These are phyloP conservation scores for Plasmodium fragile DNA, from an alignment of 169 alveolate genomes.

Conservation along the genomic window DNA sequence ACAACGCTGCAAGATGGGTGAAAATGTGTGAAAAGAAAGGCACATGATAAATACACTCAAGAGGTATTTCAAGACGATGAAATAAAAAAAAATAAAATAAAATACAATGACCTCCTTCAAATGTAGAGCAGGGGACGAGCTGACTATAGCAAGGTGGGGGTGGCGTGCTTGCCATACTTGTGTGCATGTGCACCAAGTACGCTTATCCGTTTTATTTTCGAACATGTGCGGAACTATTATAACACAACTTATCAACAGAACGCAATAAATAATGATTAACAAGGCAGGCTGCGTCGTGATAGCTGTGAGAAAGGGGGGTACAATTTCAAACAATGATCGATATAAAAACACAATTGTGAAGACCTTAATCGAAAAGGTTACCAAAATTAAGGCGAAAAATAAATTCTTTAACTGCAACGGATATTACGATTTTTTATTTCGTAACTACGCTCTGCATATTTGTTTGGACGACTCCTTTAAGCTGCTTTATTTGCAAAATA, in stretches of 20 bases:
- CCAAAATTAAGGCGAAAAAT: constrained; percentile 48
- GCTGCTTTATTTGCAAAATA: constrained; percentile 62
- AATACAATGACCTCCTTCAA: background rate
- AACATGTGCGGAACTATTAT: background rate
- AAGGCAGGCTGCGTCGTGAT: background rate
- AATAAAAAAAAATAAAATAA: background rate
- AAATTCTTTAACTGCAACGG: constrained; percentile 33
- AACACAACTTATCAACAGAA: background rate
- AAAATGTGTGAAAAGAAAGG: background rate
- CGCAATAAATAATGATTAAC: constrained; percentile 22
- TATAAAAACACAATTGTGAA: constrained; percentile 11
- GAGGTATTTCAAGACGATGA: background rate
- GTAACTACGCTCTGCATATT: constrained; percentile 20
- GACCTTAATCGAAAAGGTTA: constrained; percentile 37
- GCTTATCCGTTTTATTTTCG: background rate
- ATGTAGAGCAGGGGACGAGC: background rate
- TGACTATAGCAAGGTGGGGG: background rate
- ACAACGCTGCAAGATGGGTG: background rate
- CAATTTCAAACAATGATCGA: background rate
- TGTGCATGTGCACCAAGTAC: background rate
- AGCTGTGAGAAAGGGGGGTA: background rate
- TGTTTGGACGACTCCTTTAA: constrained; percentile 47
- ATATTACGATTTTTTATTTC: constrained; percentile 22
- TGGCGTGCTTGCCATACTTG: background rate
- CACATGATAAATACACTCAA: background rate